Base-by-base conservation (phyloP, 805 yeast genomes). In the Candida stauntonica region DNA sequence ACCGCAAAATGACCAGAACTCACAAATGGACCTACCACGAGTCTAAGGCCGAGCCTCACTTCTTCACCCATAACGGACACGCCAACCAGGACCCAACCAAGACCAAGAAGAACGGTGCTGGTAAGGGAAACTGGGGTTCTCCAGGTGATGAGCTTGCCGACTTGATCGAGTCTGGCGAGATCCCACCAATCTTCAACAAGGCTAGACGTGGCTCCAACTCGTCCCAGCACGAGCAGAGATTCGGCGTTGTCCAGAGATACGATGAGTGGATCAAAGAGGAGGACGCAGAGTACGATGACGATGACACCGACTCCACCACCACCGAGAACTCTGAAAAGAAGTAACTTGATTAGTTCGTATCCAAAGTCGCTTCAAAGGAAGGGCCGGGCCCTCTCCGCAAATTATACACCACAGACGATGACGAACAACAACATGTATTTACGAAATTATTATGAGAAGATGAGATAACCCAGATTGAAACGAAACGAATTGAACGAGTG, bases 81-180 rank as follows among this genome's bases (percentile, higher is more conserved):
- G 61, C 61, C 44, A 79, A 82, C 51, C 72, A 77, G 38, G 77
- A 81, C 46, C 95, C 96, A 39, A 79, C 77, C 55, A 75, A 77
- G 53, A 75, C 83, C 40, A 86, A 86, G 74, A 86, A 85, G 59
- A 72, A 73, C 42, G 97, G 97, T 35, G 82, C 81, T 24, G 97
- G 97, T 33, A 79, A 77, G 52, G 81, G 80, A 48, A 87, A 87
- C 55, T 86, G 96, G 95, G 97, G 97, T 31, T 66, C 69, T 43
- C 72, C 78, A 7, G 91, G 88, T 21, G 95, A 85, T 51, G 95
- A 86, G 52, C 58, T 81, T 36, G 75, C 76, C 33, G 85, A 78
- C 45, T 58, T 84, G 45, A 70, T 75, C 42, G 76, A 73, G 37
- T 64, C 70, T 15, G 85, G 81, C 34, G 80, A 76, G 45, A 67